Conservation (phyloP, 2,329 filamentous ascomycete species). For the Huntiella savannae region DNA sequence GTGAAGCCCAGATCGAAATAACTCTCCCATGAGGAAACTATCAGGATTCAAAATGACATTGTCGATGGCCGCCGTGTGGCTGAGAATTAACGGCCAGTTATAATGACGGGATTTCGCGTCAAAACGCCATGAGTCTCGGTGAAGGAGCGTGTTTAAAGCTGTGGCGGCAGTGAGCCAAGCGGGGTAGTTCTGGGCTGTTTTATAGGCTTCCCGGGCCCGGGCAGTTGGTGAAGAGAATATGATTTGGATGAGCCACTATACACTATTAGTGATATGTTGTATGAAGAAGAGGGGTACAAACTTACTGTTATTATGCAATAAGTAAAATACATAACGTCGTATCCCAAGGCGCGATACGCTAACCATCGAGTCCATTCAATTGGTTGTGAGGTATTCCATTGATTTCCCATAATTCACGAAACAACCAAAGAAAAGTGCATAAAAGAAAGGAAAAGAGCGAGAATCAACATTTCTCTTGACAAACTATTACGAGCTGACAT, state of each 20-base stretch:
- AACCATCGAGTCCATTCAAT: not conserved
- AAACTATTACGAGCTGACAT: no score
- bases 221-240: conserved; percentile 7
- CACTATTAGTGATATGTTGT: not conserved
- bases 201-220: no score
- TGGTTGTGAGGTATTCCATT: no score
- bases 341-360: conserved; percentile 2
- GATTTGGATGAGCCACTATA: conserved; percentile 6
- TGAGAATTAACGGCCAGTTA: conserved; percentile 67
- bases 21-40: conserved; percentile 54
- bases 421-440: no score
- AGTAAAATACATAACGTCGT: conserved; percentile 6
- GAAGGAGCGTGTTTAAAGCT: conserved; percentile 63
- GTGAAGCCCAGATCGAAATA: conserved; percentile 60
- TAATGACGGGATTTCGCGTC: conserved; percentile 66
- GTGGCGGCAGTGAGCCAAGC: conserved; percentile 77
- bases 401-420: no score
- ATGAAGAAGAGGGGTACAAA: not conserved
- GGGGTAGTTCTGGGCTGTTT: conserved; percentile 50
- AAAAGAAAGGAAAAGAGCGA: no score
- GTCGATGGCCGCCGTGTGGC: conserved; percentile 53
- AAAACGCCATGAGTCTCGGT: conserved; percentile 69
- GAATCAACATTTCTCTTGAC: no score
- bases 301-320: conserved; percentile 3
- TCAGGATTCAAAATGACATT: conserved; percentile 52